A percentile compares a stretch with the other conserved stretches of the same genome.
These are phyloP conservation scores for Lichtheimia ornata DNA, from an alignment of 371 early-diverging fungal genomes.

Conservation along the genomic window DNA sequence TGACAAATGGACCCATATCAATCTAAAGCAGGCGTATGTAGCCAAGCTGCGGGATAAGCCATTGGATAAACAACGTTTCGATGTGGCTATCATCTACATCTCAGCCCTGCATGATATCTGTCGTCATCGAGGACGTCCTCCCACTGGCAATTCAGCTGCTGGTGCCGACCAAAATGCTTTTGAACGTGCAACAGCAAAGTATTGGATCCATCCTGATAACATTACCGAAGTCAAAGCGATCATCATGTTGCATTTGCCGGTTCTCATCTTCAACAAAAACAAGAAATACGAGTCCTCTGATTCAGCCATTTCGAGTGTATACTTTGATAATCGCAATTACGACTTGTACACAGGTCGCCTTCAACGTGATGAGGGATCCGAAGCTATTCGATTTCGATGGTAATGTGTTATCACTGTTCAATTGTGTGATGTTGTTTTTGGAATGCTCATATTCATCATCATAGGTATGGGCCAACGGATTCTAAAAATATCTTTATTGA, in stretches of 20 bases:
- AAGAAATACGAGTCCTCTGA: conserved; percentile 29
- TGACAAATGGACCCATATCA: conserved; percentile 64
- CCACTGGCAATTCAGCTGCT: conserved; percentile 51
- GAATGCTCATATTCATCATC: conserved; percentile 7
- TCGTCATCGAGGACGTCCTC: conserved; percentile 68
- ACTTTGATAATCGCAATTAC: conserved; percentile 86
- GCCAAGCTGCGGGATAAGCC: conserved; percentile 76
- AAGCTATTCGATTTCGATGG: conserved; percentile 88
- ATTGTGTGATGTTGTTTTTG: conserved; percentile 4
- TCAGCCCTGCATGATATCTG: conserved; percentile 87
- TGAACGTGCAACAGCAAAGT: conserved; percentile 90
- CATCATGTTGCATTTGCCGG: conserved; percentile 88
- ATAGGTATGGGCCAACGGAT: conserved; percentile 54
- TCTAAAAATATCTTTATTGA: conserved; percentile 81
- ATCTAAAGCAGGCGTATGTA: conserved; percentile 63
- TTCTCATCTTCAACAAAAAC: conserved; percentile 61
- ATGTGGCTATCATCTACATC: conserved; percentile 81
- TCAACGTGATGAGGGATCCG: conserved; percentile 85
- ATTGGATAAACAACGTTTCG: conserved; percentile 86
- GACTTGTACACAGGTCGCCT: conserved; percentile 86
- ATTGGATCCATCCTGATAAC: conserved; percentile 96
- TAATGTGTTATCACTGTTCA: conserved; percentile 46
- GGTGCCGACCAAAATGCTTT: conserved; percentile 77
- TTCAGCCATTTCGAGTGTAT: conserved; percentile 82
- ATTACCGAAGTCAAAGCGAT: conserved; percentile 86